Percentiles rank a stretch among this genome's conserved stretches.
phyloP scores from a whole-genome alignment of 805 yeast species.

The Peterozyma xylosa region DNA sequence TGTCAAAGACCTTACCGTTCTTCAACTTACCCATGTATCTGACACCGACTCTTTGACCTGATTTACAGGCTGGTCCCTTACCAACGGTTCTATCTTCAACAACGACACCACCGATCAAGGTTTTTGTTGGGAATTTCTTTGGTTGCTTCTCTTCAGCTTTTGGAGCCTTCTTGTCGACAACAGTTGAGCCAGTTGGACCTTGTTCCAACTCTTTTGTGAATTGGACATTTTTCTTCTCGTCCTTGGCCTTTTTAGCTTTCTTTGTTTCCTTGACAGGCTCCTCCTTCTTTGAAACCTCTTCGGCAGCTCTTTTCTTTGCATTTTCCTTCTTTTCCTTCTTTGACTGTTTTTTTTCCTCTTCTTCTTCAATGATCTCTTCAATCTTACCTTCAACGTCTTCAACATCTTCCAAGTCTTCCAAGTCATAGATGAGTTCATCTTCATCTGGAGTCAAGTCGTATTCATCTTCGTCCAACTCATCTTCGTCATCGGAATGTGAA shows the following conservation, averaged over 20 bases:
- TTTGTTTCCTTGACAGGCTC: constrained; percentile 14
- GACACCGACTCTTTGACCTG: constrained; percentile 87
- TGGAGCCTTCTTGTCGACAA: constrained; percentile 15
- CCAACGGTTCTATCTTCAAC: constrained; percentile 91
- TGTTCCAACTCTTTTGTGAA: constrained; percentile 89
- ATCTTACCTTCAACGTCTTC: constrained; percentile 68
- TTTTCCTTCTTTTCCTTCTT: constrained; percentile 21
- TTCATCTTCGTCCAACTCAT: constrained; percentile 43
- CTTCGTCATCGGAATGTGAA: constrained; percentile 33
- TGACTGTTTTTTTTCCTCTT: constrained; percentile 32
- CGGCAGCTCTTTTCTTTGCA: constrained; percentile 8
- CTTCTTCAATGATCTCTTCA: constrained; percentile 66
- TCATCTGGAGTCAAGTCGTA: constrained; percentile 72
- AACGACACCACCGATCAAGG: constrained; percentile 86
- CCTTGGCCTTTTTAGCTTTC: constrained; percentile 28
- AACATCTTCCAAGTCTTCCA: constrained; percentile 59
- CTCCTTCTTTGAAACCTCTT: constrained; percentile 6
- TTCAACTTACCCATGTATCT: constrained; percentile 96
- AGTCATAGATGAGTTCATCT: constrained; percentile 52
- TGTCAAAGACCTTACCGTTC: constrained; percentile 95
- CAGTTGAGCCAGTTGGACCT: constrained; percentile 63
- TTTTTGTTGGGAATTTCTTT: constrained; percentile 63
- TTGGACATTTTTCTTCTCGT: constrained; percentile 71
- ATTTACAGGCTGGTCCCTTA: constrained; percentile 80
- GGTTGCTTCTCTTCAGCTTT: constrained; percentile 20